Evolutionary conservation across 208 protist species (phyloP).

Genomic region (Tetramitus jugosus): DNA sequence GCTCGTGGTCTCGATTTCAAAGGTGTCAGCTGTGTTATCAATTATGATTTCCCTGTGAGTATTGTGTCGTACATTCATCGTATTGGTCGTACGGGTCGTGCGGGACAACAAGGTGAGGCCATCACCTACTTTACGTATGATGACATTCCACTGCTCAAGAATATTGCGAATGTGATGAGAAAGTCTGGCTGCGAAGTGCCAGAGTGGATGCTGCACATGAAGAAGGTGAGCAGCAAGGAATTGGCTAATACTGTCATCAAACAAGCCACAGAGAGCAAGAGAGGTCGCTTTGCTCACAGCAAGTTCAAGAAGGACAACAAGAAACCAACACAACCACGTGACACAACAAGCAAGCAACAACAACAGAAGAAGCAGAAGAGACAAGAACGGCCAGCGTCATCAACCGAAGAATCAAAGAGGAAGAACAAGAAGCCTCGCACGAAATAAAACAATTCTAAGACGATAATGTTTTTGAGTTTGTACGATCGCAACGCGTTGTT

Average conservation of each 20-base stretch:
- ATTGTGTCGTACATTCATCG: slow-evolving; percentile 91
- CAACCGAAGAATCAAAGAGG: too few species aligned
- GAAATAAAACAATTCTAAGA: too few species aligned
- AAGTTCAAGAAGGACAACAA: too few species aligned
- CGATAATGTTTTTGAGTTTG: too few species aligned
- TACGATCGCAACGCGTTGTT: too few species aligned
- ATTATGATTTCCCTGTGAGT: slow-evolving; percentile 93
- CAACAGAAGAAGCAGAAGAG: too few species aligned
- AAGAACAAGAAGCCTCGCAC: too few species aligned
- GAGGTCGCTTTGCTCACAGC: too few species aligned
- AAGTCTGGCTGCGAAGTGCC: slow-evolving; percentile 78
- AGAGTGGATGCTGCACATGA: slow-evolving; percentile 85
- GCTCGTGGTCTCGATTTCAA: slow-evolving; percentile 95
- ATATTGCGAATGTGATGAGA: slow-evolving; percentile 75
- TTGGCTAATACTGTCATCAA: background rate
- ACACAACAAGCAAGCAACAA: too few species aligned
- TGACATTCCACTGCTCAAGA: slow-evolving; percentile 71
- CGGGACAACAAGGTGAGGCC: slow-evolving; percentile 67
- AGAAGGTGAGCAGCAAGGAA: slow-evolving; percentile 16
- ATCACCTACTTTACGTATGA: slow-evolving; percentile 94
- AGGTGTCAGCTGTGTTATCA: slow-evolving; percentile 90
- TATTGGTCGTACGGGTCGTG: slow-evolving; percentile 80
- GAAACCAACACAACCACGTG: too few species aligned
- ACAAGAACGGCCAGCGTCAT: too few species aligned
- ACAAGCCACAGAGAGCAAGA: background rate